Conservation (phyloP, 495 filamentous ascomycete genomes). For the Tirmania nivea region DNA sequence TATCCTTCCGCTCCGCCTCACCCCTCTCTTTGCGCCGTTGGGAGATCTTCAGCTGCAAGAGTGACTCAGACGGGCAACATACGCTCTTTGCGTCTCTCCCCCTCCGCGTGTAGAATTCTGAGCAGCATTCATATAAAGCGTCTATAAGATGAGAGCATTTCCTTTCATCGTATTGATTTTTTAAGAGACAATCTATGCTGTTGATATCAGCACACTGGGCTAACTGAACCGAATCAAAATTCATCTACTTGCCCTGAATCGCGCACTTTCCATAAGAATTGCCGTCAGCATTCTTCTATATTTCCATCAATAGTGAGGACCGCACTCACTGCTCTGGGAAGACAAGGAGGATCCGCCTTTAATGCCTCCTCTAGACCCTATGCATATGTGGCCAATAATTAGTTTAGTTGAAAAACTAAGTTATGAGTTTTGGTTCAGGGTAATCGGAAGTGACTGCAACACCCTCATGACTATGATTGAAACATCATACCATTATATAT, state of each 20-base stretch:
- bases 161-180: slow-evolving; percentile 68
- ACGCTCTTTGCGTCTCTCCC: slow-evolving; percentile 56
- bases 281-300: too few species aligned
- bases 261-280: slow-evolving; percentile 31
- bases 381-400: too few species aligned
- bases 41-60: slow-evolving; percentile 71
- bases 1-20: slow-evolving; percentile 3
- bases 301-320: too few species aligned
- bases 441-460: too few species aligned
- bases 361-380: slow-evolving; percentile 32
- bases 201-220: slow-evolving; percentile 40
- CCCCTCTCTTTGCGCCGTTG: slow-evolving; percentile 36
- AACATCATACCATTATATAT: too few species aligned
- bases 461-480: too few species aligned
- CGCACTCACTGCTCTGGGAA: too few species aligned
- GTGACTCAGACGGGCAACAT: slow-evolving; percentile 65
- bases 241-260: slow-evolving; percentile 5
- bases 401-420: too few species aligned
- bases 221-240: slow-evolving; percentile 37
- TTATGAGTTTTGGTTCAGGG: too few species aligned
- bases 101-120: slow-evolving; percentile 59
- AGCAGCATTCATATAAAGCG: slow-evolving; percentile 89
- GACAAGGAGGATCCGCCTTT: too few species aligned
- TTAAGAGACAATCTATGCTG: slow-evolving; percentile 53
- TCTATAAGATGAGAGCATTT: slow-evolving; percentile 65